Base-by-base conservation (phyloP, 257 asterid species). In the Lantana camara region DNA sequence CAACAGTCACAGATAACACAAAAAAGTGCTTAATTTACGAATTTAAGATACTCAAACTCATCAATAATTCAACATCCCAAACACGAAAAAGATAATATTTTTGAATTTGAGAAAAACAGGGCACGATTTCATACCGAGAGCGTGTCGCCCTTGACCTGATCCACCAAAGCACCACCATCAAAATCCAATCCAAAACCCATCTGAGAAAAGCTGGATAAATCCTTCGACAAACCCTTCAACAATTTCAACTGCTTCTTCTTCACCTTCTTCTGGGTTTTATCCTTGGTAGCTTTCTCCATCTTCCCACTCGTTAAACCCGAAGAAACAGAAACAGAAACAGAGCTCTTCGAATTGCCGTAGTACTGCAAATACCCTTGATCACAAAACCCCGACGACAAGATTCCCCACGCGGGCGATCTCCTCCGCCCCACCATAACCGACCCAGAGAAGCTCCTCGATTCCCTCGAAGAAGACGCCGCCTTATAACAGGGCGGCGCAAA, bases 191-290 rank as follows among this genome's bases (percentile, higher is more conserved):
- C 83, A 57, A 82, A 64, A 17, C 85, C 88, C 45, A 82, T 78
- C 66, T 73, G 77, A 64, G 81, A 68, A 14, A 87, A 77, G 17
- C 70, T 63, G 8, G 78, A 57, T 32, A 86, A 81, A 63, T 84
- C 87, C 77, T 41, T 76, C 1, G 85, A 69, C 68, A 90, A 68
- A 17, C 77, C 86, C 77, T 89, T 76, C 11, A 89, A 67, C 72
- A 85, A 74, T 72, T 89, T 89, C 88, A 77, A 23, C 75, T 80
- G 87, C 85, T 76, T 78, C 73, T 79, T 84, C 51, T 52, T 78
- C 75, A 60, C 74, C 77, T 80, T 75, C 73, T 68, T 73, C 64
- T 48, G 41, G 7, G 73, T 56, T 71, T 73, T 77, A n/a, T 64
- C 77, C 47, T 69, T 74, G 4, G n/a, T 59, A 1, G 6, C 47